Percentiles rank a stretch among this genome's conserved stretches.
Evolutionary conservation across 306 rosid species (phyloP).

Genomic region (Acacia confusa): DNA sequence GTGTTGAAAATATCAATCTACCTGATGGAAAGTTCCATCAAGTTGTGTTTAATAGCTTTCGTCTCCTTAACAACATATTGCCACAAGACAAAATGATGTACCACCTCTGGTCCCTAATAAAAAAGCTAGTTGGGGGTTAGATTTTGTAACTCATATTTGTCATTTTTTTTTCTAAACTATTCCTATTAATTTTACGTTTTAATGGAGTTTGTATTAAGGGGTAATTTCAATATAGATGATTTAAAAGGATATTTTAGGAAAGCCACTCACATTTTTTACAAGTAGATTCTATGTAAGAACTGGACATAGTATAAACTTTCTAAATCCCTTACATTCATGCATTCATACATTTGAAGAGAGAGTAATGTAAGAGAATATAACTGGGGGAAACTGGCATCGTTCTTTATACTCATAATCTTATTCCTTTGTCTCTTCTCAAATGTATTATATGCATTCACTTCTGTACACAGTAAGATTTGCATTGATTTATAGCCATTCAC

Average conservation of each 20-base stretch:
- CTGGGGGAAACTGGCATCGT: neutral
- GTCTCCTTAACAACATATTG: neutral
- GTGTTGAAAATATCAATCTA: neutral
- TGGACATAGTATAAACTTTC: neutral
- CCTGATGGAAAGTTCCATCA: constrained; percentile 1
- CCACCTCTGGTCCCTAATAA: neutral
- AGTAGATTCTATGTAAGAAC: too few species aligned
- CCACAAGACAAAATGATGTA: neutral
- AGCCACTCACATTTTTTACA: too few species aligned
- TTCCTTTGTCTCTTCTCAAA: neutral
- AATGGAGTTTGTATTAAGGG: too few species aligned
- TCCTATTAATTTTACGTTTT: too few species aligned
- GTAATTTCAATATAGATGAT: too few species aligned
- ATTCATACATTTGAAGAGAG: neutral
- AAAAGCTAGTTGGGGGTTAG: too few species aligned
- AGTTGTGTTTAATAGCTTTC: neutral
- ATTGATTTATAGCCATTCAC: neutral
- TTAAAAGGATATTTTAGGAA: too few species aligned
- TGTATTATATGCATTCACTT: neutral
- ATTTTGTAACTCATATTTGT: too few species aligned
- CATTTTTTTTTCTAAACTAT: too few species aligned
- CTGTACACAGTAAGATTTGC: neutral
- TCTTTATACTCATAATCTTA: neutral
- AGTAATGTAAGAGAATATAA: neutral
- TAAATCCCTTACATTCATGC: neutral